These are phyloP conservation scores for Helicostylum pulchrum DNA, from an alignment of 192 early-diverging fungal genomes.

Conservation along the genomic window DNA sequence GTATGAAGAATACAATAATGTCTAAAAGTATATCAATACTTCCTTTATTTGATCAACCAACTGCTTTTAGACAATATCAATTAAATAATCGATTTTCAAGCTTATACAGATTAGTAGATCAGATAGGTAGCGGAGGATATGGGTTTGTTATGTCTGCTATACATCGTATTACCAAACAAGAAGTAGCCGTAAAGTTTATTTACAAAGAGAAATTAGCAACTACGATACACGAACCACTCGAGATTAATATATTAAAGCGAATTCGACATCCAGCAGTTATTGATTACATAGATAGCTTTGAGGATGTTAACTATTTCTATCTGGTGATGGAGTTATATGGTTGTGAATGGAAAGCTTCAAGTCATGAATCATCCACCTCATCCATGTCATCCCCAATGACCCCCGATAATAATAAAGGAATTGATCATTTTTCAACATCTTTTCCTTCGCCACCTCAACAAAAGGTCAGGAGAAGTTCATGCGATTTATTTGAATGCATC, in stretches of 20 bases:
- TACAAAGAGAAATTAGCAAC: slow-evolving; percentile 47
- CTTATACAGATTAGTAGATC: slow-evolving; percentile 42
- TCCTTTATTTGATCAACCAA: not conserved
- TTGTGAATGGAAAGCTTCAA: not conserved
- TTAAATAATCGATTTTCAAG: not conserved
- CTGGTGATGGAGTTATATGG: slow-evolving; percentile 58
- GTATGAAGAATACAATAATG: too few species aligned
- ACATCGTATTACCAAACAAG: slow-evolving; percentile 41
- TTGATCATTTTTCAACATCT: not conserved
- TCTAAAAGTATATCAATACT: too few species aligned
- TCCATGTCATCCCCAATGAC: too few species aligned
- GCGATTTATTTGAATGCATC: slow-evolving; percentile 77
- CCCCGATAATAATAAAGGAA: too few species aligned
- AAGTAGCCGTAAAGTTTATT: slow-evolving; percentile 76
- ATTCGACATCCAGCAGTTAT: slow-evolving; percentile 62
- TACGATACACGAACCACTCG: slow-evolving; percentile 46
- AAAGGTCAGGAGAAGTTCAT: slow-evolving; percentile 48
- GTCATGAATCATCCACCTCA: not conserved
- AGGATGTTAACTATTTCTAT: slow-evolving; percentile 46
- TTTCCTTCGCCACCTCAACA: not conserved
- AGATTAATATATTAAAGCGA: slow-evolving; percentile 45
- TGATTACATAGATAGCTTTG: slow-evolving; percentile 46
- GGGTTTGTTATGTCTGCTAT: slow-evolving; percentile 62
- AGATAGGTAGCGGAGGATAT: slow-evolving; percentile 64
- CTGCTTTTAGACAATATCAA: not conserved